A percentile compares a stretch with the other conserved stretches of the same genome.
phyloP scores from a whole-genome alignment of 164 flowering plant species.

The Vitis rupestris region DNA sequence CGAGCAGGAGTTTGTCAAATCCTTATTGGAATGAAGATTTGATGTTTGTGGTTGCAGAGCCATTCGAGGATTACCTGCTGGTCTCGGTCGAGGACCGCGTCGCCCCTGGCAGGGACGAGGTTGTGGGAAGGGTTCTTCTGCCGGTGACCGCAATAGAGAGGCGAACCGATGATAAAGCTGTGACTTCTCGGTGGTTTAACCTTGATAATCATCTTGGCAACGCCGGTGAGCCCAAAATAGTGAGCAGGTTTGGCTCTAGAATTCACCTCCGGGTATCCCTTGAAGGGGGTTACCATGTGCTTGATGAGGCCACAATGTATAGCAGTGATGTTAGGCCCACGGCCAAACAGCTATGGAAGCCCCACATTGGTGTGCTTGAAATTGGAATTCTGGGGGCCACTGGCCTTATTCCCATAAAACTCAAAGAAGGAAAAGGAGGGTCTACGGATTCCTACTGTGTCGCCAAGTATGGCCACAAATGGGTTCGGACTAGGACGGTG shows the following conservation, averaged over 20 bases:
- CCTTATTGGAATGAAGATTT: slow-evolving; percentile 83
- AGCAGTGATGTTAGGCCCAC: slow-evolving; percentile 75
- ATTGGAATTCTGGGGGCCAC: slow-evolving; percentile 81
- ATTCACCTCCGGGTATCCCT: slow-evolving; percentile 66
- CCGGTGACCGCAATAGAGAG: slow-evolving; percentile 55
- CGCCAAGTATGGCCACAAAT: slow-evolving; percentile 64
- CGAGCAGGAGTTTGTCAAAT: slow-evolving; percentile 35
- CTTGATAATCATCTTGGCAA: slow-evolving; percentile 41
- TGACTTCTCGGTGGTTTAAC: slow-evolving; percentile 64
- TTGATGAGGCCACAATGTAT: slow-evolving; percentile 75
- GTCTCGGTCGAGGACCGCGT: slow-evolving; percentile 62
- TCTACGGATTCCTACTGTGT: slow-evolving; percentile 59
- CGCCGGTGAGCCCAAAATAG: slow-evolving; percentile 30
- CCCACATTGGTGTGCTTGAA: slow-evolving; percentile 70
- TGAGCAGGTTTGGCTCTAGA: slow-evolving; percentile 54
- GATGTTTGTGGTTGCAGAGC: slow-evolving; percentile 70
- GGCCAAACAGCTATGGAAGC: slow-evolving; percentile 68
- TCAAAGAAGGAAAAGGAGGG: slow-evolving; percentile 58
- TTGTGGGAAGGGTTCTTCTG: slow-evolving; percentile 52
- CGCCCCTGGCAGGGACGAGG: slow-evolving; percentile 57
- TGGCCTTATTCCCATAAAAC: slow-evolving; percentile 55
- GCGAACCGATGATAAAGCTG: slow-evolving; percentile 55
- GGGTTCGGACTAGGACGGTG: slow-evolving; percentile 62
- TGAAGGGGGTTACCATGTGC: slow-evolving; percentile 85
- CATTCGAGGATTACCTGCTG: slow-evolving; percentile 60